Conservation (phyloP, 177 flowering plant genomes). For the Vitis hybrid region DNA sequence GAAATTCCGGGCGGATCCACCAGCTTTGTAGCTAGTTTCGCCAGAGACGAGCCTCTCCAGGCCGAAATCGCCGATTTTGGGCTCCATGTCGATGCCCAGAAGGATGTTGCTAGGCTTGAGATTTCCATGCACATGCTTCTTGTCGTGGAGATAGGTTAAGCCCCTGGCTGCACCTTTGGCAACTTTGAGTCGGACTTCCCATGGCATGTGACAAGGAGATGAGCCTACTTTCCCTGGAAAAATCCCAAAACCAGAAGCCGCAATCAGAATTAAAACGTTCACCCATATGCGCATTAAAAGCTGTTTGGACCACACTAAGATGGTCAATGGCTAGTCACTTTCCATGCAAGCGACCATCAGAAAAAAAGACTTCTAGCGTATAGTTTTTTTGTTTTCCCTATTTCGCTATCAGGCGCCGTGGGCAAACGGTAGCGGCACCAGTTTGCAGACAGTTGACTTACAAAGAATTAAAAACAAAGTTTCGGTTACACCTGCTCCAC, state of each 20-base stretch:
- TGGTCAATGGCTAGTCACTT: conserved; percentile 6
- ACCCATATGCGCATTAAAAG: no score
- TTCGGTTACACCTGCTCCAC: conserved; percentile 52
- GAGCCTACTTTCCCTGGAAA: conserved; percentile 72
- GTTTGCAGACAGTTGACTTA: conserved; percentile 32
- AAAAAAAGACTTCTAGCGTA: not conserved
- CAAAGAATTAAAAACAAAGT: conserved; percentile 29
- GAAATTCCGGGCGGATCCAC: conserved; percentile 57
- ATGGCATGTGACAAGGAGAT: conserved; percentile 71
- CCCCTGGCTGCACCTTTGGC: conserved; percentile 90
- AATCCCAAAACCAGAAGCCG: not conserved
- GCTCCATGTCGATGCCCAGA: conserved; percentile 80
- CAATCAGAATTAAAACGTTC: not conserved
- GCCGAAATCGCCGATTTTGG: conserved; percentile 83
- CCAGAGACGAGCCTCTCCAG: conserved; percentile 57
- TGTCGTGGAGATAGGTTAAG: conserved; percentile 83
- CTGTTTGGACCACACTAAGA: not conserved
- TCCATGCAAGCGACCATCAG: conserved; percentile 4
- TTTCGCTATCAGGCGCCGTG: conserved; percentile 21
- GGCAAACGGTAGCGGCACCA: not conserved
- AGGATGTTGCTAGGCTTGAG: conserved; percentile 89
- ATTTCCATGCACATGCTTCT: conserved; percentile 91
- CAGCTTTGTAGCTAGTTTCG: conserved; percentile 34
- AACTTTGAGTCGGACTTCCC: conserved; percentile 76
- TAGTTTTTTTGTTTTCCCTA: not conserved